Percentiles rank a stretch among this genome's conserved stretches.
These are phyloP conservation scores for Candida andamanensis DNA, from an alignment of 805 yeast species.

Conservation along the genomic window DNA sequence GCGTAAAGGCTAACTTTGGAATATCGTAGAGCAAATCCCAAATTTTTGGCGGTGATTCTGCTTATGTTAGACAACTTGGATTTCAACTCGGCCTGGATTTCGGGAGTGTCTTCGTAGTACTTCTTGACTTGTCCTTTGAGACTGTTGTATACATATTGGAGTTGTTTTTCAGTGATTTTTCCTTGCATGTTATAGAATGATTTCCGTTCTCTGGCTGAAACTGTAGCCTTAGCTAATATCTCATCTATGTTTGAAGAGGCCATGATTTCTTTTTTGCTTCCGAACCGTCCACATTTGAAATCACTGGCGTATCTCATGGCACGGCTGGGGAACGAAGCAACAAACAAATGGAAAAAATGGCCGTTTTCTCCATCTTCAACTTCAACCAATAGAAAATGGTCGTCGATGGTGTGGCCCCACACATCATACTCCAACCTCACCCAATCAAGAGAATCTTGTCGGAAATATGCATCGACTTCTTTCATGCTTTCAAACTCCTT, in stretches of 20 bases:
- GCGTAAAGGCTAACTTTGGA: constrained; percentile 22
- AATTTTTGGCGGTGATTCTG: constrained; percentile 7
- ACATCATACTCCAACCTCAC: constrained; percentile 26
- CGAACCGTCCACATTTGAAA: constrained; percentile 16
- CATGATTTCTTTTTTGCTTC: constrained; percentile 5
- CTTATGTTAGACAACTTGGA: constrained; percentile 2
- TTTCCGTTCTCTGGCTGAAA: constrained; percentile 4
- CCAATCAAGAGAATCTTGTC: constrained; percentile 17
- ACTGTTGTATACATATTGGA: too few relatives aligned
- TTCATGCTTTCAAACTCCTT: constrained; percentile 9
- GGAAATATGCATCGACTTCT: constrained; percentile 13
- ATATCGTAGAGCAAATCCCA: constrained; percentile 28
- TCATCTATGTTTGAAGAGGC: constrained; percentile 11
- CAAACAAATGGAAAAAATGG: constrained; percentile 10
- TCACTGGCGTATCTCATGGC: constrained; percentile 14
- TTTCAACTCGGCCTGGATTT: constrained; percentile 1
- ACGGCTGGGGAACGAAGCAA: constrained; percentile 12
- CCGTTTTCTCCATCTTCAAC: constrained; percentile 1
- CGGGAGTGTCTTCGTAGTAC: too few relatives aligned
- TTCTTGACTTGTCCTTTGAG: too few relatives aligned
- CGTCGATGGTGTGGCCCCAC: constrained; percentile 24
- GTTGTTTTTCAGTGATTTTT: too few relatives aligned
- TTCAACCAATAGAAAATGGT: constrained; percentile 8
- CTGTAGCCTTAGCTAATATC: constrained; percentile 17
- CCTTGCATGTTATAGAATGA: too few relatives aligned